Conservation (phyloP, 495 filamentous ascomycete species). For the Penicillium flavigenum region DNA sequence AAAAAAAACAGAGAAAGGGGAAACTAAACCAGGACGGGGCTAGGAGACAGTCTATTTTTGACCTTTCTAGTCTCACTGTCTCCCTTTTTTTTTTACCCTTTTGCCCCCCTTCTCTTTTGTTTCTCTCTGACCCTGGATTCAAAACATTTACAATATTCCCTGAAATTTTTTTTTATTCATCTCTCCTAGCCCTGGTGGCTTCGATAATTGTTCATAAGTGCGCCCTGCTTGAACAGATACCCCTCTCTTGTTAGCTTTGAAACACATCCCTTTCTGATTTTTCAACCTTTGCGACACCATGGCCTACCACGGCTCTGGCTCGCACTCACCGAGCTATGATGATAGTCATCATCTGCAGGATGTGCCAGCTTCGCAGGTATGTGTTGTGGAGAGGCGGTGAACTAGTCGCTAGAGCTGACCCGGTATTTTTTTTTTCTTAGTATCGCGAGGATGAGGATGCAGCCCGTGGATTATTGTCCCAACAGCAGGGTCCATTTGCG, state of each 20-base stretch:
- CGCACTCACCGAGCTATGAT: conserved; percentile 38
- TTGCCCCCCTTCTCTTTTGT: conserved; percentile 14
- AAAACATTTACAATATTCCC: neutral
- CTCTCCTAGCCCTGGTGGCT: conserved; percentile 11
- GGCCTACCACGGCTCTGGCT: conserved; percentile 52
- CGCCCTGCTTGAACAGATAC: conserved; percentile 12
- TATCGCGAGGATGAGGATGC: conserved; percentile 71
- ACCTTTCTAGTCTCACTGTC: conserved; percentile 19
- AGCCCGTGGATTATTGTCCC: conserved; percentile 68
- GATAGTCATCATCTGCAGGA: conserved; percentile 67
- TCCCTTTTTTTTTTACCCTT: conserved; percentile 15
- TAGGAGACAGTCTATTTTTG: conserved; percentile 32
- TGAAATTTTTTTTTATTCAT: too few relatives aligned
- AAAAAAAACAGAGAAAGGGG: neutral
- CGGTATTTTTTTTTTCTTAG: neutral
- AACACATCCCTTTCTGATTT: conserved; percentile 12
- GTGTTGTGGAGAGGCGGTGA: conserved; percentile 2
- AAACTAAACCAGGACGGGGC: conserved; percentile 17
- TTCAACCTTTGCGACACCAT: conserved; percentile 34
- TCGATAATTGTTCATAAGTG: neutral
- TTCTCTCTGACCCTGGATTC: conserved; percentile 10
- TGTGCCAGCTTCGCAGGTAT: conserved; percentile 46
- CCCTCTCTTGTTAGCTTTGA: conserved; percentile 12
- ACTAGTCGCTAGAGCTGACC: neutral
- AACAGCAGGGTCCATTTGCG: conserved; percentile 58